Percentiles rank a stretch among this genome's conserved stretches.
phyloP scores from a whole-genome alignment of 148 eudicot species.

The Silene uniflora region DNA sequence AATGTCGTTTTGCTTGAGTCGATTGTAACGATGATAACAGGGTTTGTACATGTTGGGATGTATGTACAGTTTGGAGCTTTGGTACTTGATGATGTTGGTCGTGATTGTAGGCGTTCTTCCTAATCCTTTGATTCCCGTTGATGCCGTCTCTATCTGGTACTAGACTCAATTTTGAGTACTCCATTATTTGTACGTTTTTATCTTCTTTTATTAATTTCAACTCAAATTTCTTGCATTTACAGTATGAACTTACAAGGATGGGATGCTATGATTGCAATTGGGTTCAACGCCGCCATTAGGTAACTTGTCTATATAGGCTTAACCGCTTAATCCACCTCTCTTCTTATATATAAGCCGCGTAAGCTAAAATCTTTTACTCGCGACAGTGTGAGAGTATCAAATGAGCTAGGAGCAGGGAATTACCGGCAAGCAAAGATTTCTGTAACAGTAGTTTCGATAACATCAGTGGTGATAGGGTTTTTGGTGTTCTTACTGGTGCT shows the following conservation, averaged over 20 bases:
- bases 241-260: conserved; percentile 87
- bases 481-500: conserved; percentile 42
- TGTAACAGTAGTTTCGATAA: conserved; percentile 54
- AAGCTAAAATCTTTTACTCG: not conserved
- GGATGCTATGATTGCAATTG: conserved; percentile 81
- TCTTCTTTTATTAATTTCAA: not conserved
- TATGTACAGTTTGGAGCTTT: conserved; percentile 75
- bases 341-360: not conserved
- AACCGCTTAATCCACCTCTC: not conserved
- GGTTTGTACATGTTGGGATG: conserved; percentile 12
- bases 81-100: conserved; percentile 73
- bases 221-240: conserved; percentile 22
- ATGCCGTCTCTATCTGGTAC: conserved; percentile 53
- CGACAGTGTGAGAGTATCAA: conserved; percentile 71
- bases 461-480: conserved; percentile 54
- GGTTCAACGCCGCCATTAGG: conserved; percentile 90
- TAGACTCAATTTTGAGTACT: not conserved
- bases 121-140: conserved; percentile 66
- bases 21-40: not conserved
- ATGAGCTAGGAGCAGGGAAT: conserved; percentile 79
- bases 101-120: conserved; percentile 60
- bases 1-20: not conserved
- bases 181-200: not conserved
- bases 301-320: conserved; percentile 16
- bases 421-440: conserved; percentile 54